These are phyloP conservation scores for Plenodomus lindquistii DNA, from an alignment of 2,329 filamentous ascomycete species.

Conservation along the genomic window DNA sequence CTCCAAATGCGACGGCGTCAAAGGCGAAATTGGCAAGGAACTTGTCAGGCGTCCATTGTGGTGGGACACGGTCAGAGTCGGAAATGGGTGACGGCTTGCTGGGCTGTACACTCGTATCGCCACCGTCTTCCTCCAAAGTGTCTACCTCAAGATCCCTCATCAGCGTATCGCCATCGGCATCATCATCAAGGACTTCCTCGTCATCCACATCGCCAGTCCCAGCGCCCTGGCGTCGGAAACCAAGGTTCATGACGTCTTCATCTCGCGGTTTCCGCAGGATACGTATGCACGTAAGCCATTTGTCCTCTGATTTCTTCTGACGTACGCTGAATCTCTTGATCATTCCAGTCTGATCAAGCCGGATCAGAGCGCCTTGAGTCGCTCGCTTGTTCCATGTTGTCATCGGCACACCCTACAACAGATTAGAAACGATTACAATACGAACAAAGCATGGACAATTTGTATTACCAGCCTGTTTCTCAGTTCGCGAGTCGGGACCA, in stretches of 20 bases:
- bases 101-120: slow-evolving; percentile 24
- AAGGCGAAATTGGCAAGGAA: slow-evolving; percentile 57
- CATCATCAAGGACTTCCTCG: slow-evolving; percentile 31
- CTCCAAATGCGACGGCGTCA: slow-evolving; percentile 52
- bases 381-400: slow-evolving; percentile 45
- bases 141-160: slow-evolving; percentile 40
- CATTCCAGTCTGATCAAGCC: slow-evolving; percentile 47
- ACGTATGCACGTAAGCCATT: slow-evolving; percentile 45
- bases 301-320: slow-evolving; percentile 28
- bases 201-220: slow-evolving; percentile 13
- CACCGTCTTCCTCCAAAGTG: slow-evolving; percentile 24
- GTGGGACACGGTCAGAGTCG: slow-evolving; percentile 44
- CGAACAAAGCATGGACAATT: background rate
- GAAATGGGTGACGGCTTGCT: slow-evolving; percentile 10
- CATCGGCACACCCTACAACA: slow-evolving; percentile 32
- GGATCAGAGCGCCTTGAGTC: slow-evolving; percentile 44
- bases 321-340: slow-evolving; percentile 44
- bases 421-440: slow-evolving; percentile 15
- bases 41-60: slow-evolving; percentile 60
- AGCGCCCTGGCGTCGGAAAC: slow-evolving; percentile 27
- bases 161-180: slow-evolving; percentile 33
- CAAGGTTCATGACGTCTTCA: slow-evolving; percentile 40
- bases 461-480: slow-evolving; percentile 51
- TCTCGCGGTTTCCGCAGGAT: slow-evolving; percentile 44
- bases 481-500: slow-evolving; percentile 58